Conservation (phyloP, 2,329 filamentous ascomycete genomes). For the Ophiostoma sp. region DNA sequence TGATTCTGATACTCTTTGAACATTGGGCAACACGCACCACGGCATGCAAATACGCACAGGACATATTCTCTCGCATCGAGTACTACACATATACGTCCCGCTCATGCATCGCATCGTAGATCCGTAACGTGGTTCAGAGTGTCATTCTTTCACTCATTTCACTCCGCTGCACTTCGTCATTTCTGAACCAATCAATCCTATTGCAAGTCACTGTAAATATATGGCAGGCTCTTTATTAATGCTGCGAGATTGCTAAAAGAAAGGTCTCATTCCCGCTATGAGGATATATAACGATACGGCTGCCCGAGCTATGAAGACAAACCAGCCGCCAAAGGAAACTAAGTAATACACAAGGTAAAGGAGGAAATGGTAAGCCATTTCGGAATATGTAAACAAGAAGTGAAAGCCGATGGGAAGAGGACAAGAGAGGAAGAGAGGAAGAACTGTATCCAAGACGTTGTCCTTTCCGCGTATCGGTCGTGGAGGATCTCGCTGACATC, state of each 20-base stretch:
- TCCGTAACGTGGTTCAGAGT: too few species aligned
- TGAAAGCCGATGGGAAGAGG: background rate
- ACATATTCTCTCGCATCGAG: too few species aligned
- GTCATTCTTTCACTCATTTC: too few species aligned
- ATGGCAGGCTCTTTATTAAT: too few species aligned
- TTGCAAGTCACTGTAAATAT: too few species aligned
- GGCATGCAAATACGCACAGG: too few species aligned
- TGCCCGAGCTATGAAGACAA: background rate
- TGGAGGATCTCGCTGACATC: background rate
- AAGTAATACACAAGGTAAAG: background rate
- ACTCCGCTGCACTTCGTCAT: too few species aligned
- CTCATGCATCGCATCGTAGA: too few species aligned
- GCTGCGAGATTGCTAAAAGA: background rate
- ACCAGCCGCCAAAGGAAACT: background rate
- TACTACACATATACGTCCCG: too few species aligned
- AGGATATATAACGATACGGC: constrained; percentile 2
- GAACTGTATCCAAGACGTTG: background rate
- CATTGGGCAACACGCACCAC: too few species aligned
- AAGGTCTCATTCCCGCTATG: constrained; percentile 5
- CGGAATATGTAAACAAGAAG: constrained; percentile 9
- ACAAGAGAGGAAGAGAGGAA: background rate
- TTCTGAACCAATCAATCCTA: too few species aligned
- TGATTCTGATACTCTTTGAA: too few species aligned
- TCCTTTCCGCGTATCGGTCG: background rate
- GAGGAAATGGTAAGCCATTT: background rate